These are phyloP conservation scores for Penicillium dipodomyicola DNA, from an alignment of 495 filamentous ascomycete genomes.

Conservation along the genomic window DNA sequence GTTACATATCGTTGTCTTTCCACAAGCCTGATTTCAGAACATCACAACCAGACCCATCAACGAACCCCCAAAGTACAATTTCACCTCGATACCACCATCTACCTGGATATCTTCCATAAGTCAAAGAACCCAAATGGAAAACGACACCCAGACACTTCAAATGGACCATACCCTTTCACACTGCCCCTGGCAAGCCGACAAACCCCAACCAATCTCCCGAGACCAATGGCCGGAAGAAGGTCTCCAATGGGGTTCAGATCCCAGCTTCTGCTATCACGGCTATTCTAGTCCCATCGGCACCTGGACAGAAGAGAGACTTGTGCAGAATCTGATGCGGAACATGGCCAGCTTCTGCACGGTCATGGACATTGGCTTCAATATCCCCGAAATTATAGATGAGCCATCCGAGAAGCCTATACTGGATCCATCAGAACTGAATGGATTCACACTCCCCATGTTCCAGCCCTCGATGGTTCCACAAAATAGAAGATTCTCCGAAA, in stretches of 20 bases:
- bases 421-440: not conserved
- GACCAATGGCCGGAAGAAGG: constrained; percentile 13
- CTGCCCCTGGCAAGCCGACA: constrained; percentile 2
- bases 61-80: not conserved
- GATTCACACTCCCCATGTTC: constrained; percentile 6
- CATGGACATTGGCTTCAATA: constrained; percentile 13
- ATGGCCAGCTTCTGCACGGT: constrained; percentile 20
- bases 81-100: not conserved
- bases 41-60: not conserved
- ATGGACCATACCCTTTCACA: not conserved
- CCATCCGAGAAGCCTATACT: not conserved
- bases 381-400: not conserved
- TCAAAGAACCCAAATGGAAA: not conserved
- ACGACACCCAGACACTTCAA: not conserved
- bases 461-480: not conserved
- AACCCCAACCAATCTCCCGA: not conserved
- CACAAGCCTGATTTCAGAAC: not conserved
- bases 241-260: constrained; percentile 30
- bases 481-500: constrained; percentile 2
- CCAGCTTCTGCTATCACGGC: constrained; percentile 29
- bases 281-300: constrained; percentile 26
- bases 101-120: not conserved
- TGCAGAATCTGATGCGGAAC: constrained; percentile 26
- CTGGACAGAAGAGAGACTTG: constrained; percentile 28
- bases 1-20: not conserved